Percentiles rank a stretch among this genome's conserved stretches.
Conservation (phyloP, 2,329 filamentous ascomycete species). For the Aureobasidium sp. region DNA sequence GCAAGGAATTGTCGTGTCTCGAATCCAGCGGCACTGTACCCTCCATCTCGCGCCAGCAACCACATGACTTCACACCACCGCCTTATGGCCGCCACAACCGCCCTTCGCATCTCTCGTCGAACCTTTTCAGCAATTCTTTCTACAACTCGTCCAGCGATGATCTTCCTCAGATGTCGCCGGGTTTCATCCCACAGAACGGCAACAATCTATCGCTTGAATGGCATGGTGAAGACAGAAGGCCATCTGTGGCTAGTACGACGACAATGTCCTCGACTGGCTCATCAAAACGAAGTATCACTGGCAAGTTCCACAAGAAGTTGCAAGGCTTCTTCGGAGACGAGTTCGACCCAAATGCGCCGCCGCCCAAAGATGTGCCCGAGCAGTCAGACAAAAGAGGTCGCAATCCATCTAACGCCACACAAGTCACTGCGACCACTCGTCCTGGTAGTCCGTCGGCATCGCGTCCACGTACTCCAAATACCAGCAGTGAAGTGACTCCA, state of each 20-base stretch:
- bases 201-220: constrained; percentile 28
- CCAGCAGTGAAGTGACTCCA: constrained; percentile 82
- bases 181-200: constrained; percentile 52
- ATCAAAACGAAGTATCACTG: constrained; percentile 49
- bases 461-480: constrained; percentile 57
- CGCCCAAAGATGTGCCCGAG: constrained; percentile 5
- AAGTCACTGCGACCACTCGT: constrained; percentile 28
- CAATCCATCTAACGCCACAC: constrained; percentile 8
- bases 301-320: constrained; percentile 60
- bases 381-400: not conserved
- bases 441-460: constrained; percentile 67
- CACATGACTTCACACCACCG: constrained; percentile 33
- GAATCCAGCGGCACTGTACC: constrained; percentile 46
- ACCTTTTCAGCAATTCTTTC: constrained; percentile 47
- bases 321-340: constrained; percentile 93
- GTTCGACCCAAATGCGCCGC: constrained; percentile 55
- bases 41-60: constrained; percentile 24
- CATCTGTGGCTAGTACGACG: constrained; percentile 80
- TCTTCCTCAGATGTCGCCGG: constrained; percentile 59
- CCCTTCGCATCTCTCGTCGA: constrained; percentile 31
- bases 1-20: constrained; percentile 62
- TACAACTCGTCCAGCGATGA: constrained; percentile 70
- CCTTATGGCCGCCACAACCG: constrained; percentile 25
- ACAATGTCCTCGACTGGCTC: constrained; percentile 82
- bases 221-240: constrained; percentile 63